Evolutionary conservation across 371 early-diverging fungal species (phyloP), one percentile per base, ranked within the genome.

Genomic region (Lichtheimia hyalospora): DNA sequence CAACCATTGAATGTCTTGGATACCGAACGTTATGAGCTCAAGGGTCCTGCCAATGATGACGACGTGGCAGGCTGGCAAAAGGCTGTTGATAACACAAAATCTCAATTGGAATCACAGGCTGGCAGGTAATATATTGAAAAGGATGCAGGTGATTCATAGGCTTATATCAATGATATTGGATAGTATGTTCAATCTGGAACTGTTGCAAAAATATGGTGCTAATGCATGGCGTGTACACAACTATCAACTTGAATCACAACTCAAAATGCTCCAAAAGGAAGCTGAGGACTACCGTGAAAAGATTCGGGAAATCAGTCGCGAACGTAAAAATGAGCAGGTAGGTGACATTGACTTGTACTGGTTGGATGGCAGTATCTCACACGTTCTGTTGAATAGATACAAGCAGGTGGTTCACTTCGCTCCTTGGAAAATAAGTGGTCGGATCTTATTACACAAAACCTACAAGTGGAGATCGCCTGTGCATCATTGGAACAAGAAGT

Each of bases 171-270:
- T 39, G 15, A 5, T 42, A 5, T 24, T 34, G 7, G 24, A 43
- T 53, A 79, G 80, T 52, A 69, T 90, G 67, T 68, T 90, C 55
- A 95, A 94, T 62, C 66, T 95, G 58, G 96, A 93, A 66, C 73
- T 95, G 44, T 73, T 94, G 56, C 83, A 83, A 64, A 85, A 86
- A 69, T 94, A 88, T 74, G 95, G 94, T 18, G 75, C 87, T 23
- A 92, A 93, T 63, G 87, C 89, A 1, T 95, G 96, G 95, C 85
- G 84, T 67, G 66, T 92, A 20, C 86, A 91, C 62, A 92, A 92
- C 63, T 90, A 83, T 66, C 92, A 92, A 61, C 66, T 92, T 61
- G 92, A 94, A 61, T 67, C 70, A 3, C 57, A 74, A 27, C 64
- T 84, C 3, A 68, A 75, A 18, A 54, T 68, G 21, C 52, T 88